These are phyloP conservation scores for Helicocarpus griseus DNA, from an alignment of 2,329 filamentous ascomycete genomes.

Conservation along the genomic window DNA sequence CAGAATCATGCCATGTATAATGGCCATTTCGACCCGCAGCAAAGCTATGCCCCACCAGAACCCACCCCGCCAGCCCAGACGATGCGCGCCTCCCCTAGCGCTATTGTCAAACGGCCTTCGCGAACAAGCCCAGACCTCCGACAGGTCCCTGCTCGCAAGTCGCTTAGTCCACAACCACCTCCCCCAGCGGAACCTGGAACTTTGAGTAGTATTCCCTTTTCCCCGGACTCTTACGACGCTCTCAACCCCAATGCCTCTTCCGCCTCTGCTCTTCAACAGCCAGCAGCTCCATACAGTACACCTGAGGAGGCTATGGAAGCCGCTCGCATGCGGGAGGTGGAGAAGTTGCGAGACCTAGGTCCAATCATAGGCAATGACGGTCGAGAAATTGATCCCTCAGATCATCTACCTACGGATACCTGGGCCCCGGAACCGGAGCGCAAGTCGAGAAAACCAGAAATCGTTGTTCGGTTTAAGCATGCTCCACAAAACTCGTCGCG, in stretches of 20 bases:
- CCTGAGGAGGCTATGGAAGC: slow-evolving; percentile 31
- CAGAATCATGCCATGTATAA: slow-evolving; percentile 22
- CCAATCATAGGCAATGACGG: slow-evolving; percentile 56
- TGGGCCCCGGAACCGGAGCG: slow-evolving; percentile 58
- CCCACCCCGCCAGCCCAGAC: slow-evolving; percentile 8
- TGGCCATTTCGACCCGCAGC: slow-evolving; percentile 17
- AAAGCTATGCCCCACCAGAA: slow-evolving; percentile 11
- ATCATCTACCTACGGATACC: slow-evolving; percentile 54
- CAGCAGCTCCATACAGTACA: slow-evolving; percentile 27
- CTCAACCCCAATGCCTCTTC: slow-evolving; percentile 43
- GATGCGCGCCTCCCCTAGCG: slow-evolving; percentile 21
- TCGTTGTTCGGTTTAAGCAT: slow-evolving; percentile 39
- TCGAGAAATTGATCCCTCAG: slow-evolving; percentile 55
- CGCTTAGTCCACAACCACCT: slow-evolving; percentile 48
- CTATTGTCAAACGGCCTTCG: slow-evolving; percentile 19
- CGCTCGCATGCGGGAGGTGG: slow-evolving; percentile 28
- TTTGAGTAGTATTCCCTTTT: slow-evolving; percentile 44
- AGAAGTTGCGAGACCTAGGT: slow-evolving; percentile 35
- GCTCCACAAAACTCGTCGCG: slow-evolving; percentile 17
- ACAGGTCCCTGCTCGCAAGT: slow-evolving; percentile 45
- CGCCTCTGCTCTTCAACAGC: slow-evolving; percentile 23
- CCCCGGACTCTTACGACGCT: slow-evolving; percentile 51
- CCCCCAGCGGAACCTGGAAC: slow-evolving; percentile 24
- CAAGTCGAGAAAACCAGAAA: slow-evolving; percentile 42
- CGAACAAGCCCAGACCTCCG: slow-evolving; percentile 25